A percentile compares a stretch with the other conserved stretches of the same genome.
Evolutionary conservation across 2,329 filamentous ascomycete species (phyloP).

Genomic region (Leptosphaerulina australis): DNA sequence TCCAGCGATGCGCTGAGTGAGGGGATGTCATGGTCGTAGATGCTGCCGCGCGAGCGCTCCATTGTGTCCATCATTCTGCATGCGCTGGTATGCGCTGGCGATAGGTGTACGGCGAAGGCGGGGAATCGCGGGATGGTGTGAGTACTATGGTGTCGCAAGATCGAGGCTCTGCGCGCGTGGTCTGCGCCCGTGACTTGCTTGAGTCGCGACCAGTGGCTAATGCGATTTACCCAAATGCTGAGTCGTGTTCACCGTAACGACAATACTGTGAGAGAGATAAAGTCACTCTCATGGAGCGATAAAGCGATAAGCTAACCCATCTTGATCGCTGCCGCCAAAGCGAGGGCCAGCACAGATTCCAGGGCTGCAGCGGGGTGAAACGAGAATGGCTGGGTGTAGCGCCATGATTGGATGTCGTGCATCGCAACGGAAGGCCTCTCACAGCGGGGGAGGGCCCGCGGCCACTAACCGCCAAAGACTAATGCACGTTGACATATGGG

Average conservation of each 20-base stretch:
- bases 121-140: neutral
- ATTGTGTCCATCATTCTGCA: constrained; percentile 28
- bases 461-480: neutral
- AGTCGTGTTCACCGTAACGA: constrained; percentile 3
- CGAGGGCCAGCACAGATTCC: constrained; percentile 16
- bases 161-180: constrained; percentile 6
- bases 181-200: constrained; percentile 9
- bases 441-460: constrained; percentile 10
- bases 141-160: neutral
- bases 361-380: constrained; percentile 19
- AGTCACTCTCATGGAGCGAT: constrained; percentile 5
- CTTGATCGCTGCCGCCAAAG: constrained; percentile 6
- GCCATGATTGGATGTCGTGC: neutral
- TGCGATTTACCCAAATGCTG: neutral
- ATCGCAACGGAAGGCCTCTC: neutral
- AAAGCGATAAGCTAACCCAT: constrained; percentile 15
- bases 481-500: constrained; percentile 6
- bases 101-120: neutral
- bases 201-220: neutral
- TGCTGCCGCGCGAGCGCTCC: constrained; percentile 43
- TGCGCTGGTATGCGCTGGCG: neutral
- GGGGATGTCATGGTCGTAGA: constrained; percentile 48
- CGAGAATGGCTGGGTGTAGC: constrained; percentile 9
- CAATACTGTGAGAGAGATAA: constrained; percentile 5
- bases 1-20: constrained; percentile 48